Evolutionary conservation across 768 basidiomycete genomes (phyloP), one percentile per base, ranked within the genome.

Genomic region (Pleurotus salmoneostramineus): DNA sequence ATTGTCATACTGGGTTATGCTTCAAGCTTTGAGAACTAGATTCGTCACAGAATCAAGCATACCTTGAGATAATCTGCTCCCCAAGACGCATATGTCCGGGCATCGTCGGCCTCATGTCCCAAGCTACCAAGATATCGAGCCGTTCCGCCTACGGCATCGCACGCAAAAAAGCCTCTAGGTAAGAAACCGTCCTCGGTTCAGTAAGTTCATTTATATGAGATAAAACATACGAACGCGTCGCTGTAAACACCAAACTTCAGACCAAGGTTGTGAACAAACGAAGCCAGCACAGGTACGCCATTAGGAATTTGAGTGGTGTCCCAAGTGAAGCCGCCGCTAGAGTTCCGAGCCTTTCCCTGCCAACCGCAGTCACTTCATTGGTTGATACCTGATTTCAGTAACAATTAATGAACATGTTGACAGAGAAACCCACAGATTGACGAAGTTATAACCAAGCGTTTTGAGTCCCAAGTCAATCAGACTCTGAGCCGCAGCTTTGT

Each of bases 201-300:
- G 21, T 1, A 27, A 1, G 21, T 1, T 27, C 21, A 27, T 27
- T 27, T 27, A 27, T 27, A 27, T 27, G 21, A 27, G 21, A 27
- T 27, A 3, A 27, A 27, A 3, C 33, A 11, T 8, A 54, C 69
- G 34, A 63, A 75, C 76, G 69, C 74, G 44, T 67, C 62, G 58
- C 90, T 90, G 81, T 72, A 79, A 81, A 69, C 83, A 74, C 66
- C 91, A 85, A 73, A 91, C 80, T 61, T 85, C 81, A 68, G 85
- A 6, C 75, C 76, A 33, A 65, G 57, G 40, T 63, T 65, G 56
- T 76, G 74, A 15, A 77, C 62, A 55, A 72, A 77, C 11, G 72
- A 66, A 15, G 69, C 69, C 46, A 77, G 63, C 1, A 75, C 61
- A 15, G 65, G 64, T n/a, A 68, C 56, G 31, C 67, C 67, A 36